These are phyloP conservation scores for Melianthus villosus DNA, from an alignment of 441 rosid genomes.

Conservation along the genomic window DNA sequence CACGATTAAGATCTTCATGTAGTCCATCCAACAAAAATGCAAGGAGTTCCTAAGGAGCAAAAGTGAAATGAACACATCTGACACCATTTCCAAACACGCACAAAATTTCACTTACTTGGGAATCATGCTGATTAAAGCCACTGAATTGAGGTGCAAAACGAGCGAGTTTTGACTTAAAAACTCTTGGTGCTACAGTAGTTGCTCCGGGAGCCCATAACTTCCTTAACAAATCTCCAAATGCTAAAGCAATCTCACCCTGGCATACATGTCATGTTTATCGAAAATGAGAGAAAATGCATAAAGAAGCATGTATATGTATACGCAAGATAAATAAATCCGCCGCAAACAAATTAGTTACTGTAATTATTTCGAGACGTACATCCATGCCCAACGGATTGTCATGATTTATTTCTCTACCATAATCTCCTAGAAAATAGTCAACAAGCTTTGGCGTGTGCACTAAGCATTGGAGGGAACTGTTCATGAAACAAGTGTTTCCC, in stretches of 20 bases:
- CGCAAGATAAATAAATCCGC: conserved; percentile 2
- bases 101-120: conserved; percentile 46
- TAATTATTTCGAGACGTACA: too few relatives aligned
- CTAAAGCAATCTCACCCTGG: conserved; percentile 68
- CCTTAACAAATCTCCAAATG: conserved; percentile 61
- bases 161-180: conserved; percentile 58
- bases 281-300: too few relatives aligned
- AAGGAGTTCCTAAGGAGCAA: conserved; percentile 34
- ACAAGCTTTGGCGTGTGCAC: conserved; percentile 70
- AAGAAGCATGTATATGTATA: too few relatives aligned
- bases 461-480: conserved; percentile 66
- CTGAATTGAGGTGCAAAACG: conserved; percentile 64
- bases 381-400: conserved; percentile 63
- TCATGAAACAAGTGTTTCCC: conserved; percentile 76
- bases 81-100: conserved; percentile 10
- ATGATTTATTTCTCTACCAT: conserved; percentile 49
- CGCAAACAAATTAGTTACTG: too few relatives aligned
- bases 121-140: conserved; percentile 77
- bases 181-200: conserved; percentile 44
- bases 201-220: conserved; percentile 69
- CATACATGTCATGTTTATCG: too few relatives aligned
- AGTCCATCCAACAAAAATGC: conserved; percentile 72
- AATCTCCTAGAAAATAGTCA: conserved; percentile 65
- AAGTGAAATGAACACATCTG: conserved; percentile 12
- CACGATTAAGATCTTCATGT: conserved; percentile 67